Base-by-base conservation (phyloP, 139 green algal species). In the Micractinium conductrix region DNA sequence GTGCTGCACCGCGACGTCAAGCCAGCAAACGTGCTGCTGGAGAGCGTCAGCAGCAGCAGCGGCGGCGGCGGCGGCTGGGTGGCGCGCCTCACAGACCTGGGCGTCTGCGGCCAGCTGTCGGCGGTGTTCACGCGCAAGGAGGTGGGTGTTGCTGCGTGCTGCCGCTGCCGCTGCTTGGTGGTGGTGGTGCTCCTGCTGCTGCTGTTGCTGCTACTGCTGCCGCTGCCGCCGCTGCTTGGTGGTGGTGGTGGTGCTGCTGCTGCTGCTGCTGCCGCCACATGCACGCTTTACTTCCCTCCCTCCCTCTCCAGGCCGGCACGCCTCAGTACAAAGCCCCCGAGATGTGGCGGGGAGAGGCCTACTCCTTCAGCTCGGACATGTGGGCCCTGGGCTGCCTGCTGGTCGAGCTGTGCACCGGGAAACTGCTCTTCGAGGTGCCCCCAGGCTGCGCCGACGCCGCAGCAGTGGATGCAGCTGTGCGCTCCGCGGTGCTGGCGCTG, bases 1-100 rank as follows among this genome's bases (percentile, higher is more conserved):
- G 24, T 70, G 14, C 53, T 81, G 37, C 75, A 81, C 75, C 37
- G 75, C 21, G 75, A 81, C 75, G 30, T 81, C 22, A 81, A 81
- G 55, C 75, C 75, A 0, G 33, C 35, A 7, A 80, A 80, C 74
- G 45, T 80, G 17, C 74, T 80, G 45, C 45, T 80, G 45, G 44
- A 26, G 42, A 78, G 70, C 70, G 70, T 30, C 42, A 43, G 70
- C 70, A n/a, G n/a, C n/a, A n/a, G n/a, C n/a, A n/a, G n/a, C n/a
- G n/a, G n/a, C n/a, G n/a, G n/a, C n/a, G n/a, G n/a, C n/a, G n/a
- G n/a, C n/a, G n/a, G n/a, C n/a, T n/a, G n/a, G n/a, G 42, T 78
- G 24, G 70, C 58, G 70, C 70, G 58, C 42, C 42, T 78, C 10
- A 78, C 70, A 8, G 70, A 78, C 43, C 16, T 78, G 44, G 70